Evolutionary conservation across 768 basidiomycete genomes (phyloP), one percentile per base, ranked within the genome.

Genomic region (Daedaleopsis sinensis): DNA sequence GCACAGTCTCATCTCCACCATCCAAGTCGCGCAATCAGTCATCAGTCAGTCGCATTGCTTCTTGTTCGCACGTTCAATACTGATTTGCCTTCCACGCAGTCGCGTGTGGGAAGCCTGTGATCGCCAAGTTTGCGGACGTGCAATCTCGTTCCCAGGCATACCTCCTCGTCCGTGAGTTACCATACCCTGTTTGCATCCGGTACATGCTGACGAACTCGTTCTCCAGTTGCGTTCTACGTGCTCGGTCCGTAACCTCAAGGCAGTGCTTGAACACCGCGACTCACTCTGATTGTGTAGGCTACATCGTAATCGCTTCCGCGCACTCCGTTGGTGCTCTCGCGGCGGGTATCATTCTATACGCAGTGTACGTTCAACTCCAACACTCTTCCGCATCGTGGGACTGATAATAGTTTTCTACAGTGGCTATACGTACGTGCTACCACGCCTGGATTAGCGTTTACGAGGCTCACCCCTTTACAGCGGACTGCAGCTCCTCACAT

Each of bases 401-500:
- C 39, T 42, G 39, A 76, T 43, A 59, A 57, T 46, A 60, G 71
- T 53, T 1, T 27, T 38, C 3, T 9, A 2, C 55, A 87, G 86
- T 52, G 86, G 86, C 15, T 89, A 88, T 67, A 86, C 85, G 76
- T 83, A 61, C 61, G 82, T 78, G 7, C 27, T 32, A 32, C 7
- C 7, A 7, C 27, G 4, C 19, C 0, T n/a, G 11, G 5, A 27
- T 7, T 13, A 35, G 7, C 16, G 36, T 19, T 19, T 27, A 8
- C n/a, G 21, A 11, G 12, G 39, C 59, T 56, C 66, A 52, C 32
- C 39, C 18, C 21, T 42, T 11, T 10, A 12, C 52, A 83, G 81
- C 13, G 87, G 87, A 1, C 73, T 89, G 38, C 87, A 89, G 70
- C 74, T 89, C 12, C 78, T 88, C 9, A 87, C 83, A 16, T 83